Evolutionary conservation across 2,329 filamentous ascomycete species (phyloP).

Genomic region (Trichoderma aggressivum): DNA sequence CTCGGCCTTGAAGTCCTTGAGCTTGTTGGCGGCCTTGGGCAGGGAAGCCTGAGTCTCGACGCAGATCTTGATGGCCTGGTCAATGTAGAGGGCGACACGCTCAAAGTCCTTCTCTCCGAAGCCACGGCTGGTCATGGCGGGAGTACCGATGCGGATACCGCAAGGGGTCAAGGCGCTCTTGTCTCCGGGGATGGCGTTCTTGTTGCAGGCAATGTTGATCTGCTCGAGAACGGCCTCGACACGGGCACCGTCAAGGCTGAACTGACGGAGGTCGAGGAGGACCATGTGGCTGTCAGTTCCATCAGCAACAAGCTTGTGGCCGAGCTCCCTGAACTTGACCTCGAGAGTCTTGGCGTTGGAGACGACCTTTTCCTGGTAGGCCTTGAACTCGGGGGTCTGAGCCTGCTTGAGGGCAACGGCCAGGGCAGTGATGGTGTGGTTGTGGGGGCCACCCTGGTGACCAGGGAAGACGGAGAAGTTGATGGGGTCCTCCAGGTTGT

Average conservation of each 20-base stretch:
- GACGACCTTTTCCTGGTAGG: constrained; percentile 90
- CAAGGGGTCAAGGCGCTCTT: constrained; percentile 93
- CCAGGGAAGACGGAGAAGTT: constrained; percentile 99
- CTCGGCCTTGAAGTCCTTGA: constrained; percentile 98
- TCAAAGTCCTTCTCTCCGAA: constrained; percentile 92
- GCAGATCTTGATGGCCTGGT: constrained; percentile 82
- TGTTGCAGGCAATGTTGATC: constrained; percentile 99
- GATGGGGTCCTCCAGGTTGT: constrained; percentile 93
- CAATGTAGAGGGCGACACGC: constrained; percentile 85
- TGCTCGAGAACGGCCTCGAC: constrained; percentile 95
- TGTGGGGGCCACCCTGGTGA: constrained; percentile 97
- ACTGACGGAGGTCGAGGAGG: constrained; percentile 85
- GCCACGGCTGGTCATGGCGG: constrained; percentile 94
- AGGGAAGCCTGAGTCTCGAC: constrained; percentile 80
- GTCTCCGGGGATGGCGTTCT: constrained; percentile 97
- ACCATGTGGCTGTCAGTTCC: constrained; percentile 99
- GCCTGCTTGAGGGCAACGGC: constrained; percentile 95
- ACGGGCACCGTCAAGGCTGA: constrained; percentile 85
- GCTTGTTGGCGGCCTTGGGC: constrained; percentile 97
- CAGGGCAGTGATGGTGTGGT: constrained; percentile 98
- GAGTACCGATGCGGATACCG: constrained; percentile 93
- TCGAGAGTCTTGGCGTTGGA: constrained; percentile 92
- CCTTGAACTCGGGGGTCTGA: constrained; percentile 81
- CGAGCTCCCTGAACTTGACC: constrained; percentile 76
- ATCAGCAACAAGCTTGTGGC: constrained; percentile 91